Conservation (phyloP, 371 early-diverging fungal genomes). For the Conidiobolus incongruus region DNA sequence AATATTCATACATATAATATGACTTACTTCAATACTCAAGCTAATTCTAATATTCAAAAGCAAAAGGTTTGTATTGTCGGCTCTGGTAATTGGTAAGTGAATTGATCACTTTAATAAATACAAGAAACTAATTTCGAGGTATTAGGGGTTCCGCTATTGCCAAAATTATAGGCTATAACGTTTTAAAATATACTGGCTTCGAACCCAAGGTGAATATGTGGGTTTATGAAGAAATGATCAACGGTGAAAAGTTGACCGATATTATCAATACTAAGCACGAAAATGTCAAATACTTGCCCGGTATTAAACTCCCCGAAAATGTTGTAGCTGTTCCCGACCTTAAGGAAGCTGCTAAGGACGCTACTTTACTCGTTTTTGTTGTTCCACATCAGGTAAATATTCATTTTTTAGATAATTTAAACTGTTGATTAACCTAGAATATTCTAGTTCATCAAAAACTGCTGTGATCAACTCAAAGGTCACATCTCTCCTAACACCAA, state of each 20-base stretch:
- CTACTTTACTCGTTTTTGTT: conserved; percentile 85
- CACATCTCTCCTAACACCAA: conserved; percentile 39
- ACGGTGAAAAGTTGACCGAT: conserved; percentile 72
- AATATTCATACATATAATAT: no score
- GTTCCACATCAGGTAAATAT: conserved; percentile 72
- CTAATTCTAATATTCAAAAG: no score
- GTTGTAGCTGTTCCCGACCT: conserved; percentile 72
- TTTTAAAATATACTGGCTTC: conserved; percentile 31
- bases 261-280: conserved; percentile 86
- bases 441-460: conserved; percentile 54
- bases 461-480: conserved; percentile 57
- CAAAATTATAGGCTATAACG: conserved; percentile 83
- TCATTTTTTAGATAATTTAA: background rate
- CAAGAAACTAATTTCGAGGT: background rate
- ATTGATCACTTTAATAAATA: background rate
- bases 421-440: background rate
- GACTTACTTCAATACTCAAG: no score
- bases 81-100: conserved; percentile 6
- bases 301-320: conserved; percentile 68
- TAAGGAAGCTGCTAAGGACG: conserved; percentile 43
- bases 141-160: conserved; percentile 91
- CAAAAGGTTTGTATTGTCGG: conserved; percentile 5
- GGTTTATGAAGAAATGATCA: conserved; percentile 82
- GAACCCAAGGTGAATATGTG: conserved; percentile 75
- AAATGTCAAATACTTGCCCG: conserved; percentile 92